Conservation (phyloP, 73 alveolate species). For the Durusdinium trenchii region DNA sequence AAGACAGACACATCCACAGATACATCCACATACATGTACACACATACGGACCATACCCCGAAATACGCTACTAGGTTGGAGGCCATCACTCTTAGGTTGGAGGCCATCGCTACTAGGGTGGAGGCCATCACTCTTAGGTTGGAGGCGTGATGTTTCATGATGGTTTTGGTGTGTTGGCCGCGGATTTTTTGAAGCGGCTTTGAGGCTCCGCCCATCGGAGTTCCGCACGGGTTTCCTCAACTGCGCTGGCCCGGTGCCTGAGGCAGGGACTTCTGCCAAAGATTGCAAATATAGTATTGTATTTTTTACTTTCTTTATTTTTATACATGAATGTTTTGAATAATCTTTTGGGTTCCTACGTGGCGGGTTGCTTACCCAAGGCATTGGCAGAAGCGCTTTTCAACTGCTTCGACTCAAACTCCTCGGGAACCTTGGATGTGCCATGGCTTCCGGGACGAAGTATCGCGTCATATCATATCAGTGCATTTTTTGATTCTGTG, state of each 20-base stretch:
- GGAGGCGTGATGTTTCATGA: too few species aligned
- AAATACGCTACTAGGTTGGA: too few species aligned
- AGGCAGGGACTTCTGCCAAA: background rate
- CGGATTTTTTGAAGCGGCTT: background rate
- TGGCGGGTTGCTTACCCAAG: background rate
- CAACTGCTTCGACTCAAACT: conserved; percentile 85
- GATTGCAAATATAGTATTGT: background rate
- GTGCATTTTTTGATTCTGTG: too few species aligned
- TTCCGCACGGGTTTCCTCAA: conserved; percentile 45
- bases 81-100: too few species aligned
- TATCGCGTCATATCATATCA: too few species aligned
- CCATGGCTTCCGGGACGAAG: too few species aligned
- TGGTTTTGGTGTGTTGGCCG: background rate
- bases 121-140: too few species aligned
- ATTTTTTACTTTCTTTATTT: background rate
- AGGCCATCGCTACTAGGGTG: too few species aligned
- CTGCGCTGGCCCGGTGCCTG: conserved; percentile 60
- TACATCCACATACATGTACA: background rate
- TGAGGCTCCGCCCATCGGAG: conserved; percentile 42
- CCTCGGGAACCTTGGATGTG: conserved; percentile 56
- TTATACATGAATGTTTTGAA: background rate
- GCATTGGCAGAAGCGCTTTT: conserved; percentile 65
- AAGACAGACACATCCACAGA: background rate
- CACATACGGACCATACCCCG: background rate
- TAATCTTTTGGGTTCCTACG: background rate